Evolutionary conservation across 305 asterid species (phyloP), one percentile per base, ranked within the genome.

Genomic region (Solanum hybrid): DNA sequence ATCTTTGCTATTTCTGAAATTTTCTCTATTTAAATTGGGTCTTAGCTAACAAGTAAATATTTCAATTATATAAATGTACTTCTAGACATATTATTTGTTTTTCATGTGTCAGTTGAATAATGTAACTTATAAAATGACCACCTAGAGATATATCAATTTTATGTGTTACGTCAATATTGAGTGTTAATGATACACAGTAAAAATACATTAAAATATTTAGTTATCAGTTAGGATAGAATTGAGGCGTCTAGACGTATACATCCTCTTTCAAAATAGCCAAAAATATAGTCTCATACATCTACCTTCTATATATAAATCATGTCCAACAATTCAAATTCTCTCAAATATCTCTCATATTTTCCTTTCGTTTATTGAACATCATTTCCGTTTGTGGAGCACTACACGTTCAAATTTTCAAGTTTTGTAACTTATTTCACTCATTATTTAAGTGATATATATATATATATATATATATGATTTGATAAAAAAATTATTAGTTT

Each of bases 131-230:
- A 60, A 60, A 20, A 20, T 60, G 5, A 20, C 0, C 3, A 22
- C 1, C 69, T 60, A 22, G 0, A 60, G 0, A 60, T 17, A 0
- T 60, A 22, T 60, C 2, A 60, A 60, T 0, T 7, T 60, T 22
- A 60, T 22, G 5, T 60, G 1, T 7, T 1, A 60, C 5, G 2
- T 7, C 0, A 60, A 0, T 20, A 3, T 60, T 60, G 3, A 60
- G 2, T 22, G 3, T 22, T 7, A 1, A 60, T 0, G 1, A 60
- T 60, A 22, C 26, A 60, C 5, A 7, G 1, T 60, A 20, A 60
- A 8, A 60, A 20, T 7, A 4, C 1, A 60, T 60, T 8, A 17
- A 0, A 20, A 0, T 60, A 0, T 60, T 60, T 60, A 60, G 1
- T 60, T 7, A 0, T 20, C 12, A 2, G 0, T 7, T 7, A 20